These are phyloP conservation scores for Fusarium mangiferae DNA, from an alignment of 2,329 filamentous ascomycete genomes.

Conservation along the genomic window DNA sequence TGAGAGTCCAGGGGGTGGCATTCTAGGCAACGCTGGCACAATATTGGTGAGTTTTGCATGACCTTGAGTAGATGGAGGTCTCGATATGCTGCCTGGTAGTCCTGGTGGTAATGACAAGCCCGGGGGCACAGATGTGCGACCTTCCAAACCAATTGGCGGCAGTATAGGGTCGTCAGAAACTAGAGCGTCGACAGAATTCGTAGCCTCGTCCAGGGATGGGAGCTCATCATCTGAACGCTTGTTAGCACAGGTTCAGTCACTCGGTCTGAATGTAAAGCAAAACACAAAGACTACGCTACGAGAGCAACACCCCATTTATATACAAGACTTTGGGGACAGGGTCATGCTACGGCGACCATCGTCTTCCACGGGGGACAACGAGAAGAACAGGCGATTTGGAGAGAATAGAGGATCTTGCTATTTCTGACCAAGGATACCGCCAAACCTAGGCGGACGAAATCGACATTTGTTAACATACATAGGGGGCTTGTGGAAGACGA, in stretches of 20 bases:
- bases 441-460: constrained; percentile 46
- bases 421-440: constrained; percentile 55
- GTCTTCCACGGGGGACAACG: constrained; percentile 63
- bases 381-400: constrained; percentile 49
- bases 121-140: constrained; percentile 45
- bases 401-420: constrained; percentile 54
- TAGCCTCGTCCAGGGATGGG: constrained; percentile 69
- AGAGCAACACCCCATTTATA: constrained; percentile 52
- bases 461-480: constrained; percentile 72
- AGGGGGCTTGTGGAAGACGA: constrained; percentile 71
- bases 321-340: constrained; percentile 51
- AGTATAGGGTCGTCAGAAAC: constrained; percentile 66
- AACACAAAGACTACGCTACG: constrained; percentile 45
- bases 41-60: constrained; percentile 36
- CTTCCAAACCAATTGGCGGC: constrained; percentile 22
- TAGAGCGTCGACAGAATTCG: constrained; percentile 73
- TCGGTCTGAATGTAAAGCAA: constrained; percentile 37
- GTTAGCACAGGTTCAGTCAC: constrained; percentile 53
- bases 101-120: constrained; percentile 43
- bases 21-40: constrained; percentile 43
- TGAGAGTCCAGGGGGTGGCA: constrained; percentile 40
- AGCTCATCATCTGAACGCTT: constrained; percentile 69
- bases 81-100: constrained; percentile 30
- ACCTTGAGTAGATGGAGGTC: constrained; percentile 34
- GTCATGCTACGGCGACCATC: constrained; percentile 69